A percentile compares a stretch with the other conserved stretches of the same genome.
phyloP scores from a whole-genome alignment of 2,329 filamentous ascomycete species.

The Plenodomus tracheiphilus region DNA sequence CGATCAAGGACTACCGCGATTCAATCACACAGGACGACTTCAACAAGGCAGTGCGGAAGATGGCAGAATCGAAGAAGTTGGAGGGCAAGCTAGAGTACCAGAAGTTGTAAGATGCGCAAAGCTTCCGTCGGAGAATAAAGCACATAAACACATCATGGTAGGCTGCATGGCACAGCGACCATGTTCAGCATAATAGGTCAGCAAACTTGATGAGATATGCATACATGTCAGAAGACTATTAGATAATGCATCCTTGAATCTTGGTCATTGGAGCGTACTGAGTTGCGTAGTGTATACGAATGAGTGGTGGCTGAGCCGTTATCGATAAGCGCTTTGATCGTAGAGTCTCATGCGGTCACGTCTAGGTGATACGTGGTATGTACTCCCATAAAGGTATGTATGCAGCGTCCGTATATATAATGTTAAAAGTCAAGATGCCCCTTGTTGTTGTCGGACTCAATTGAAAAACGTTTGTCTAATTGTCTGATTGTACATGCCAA shows the following conservation, averaged over 20 bases:
- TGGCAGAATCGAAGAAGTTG: constrained; percentile 95
- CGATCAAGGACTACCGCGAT: constrained; percentile 97
- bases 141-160: background rate
- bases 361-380: background rate
- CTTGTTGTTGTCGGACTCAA: background rate
- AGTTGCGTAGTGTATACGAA: background rate
- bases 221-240: background rate
- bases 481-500: background rate
- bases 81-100: constrained; percentile 98
- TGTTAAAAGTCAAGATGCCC: background rate
- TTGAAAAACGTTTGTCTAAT: background rate
- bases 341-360: background rate
- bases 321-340: background rate
- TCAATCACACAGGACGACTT: constrained; percentile 98
- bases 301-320: background rate
- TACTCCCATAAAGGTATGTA: background rate
- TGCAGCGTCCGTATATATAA: background rate
- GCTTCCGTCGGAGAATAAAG: background rate
- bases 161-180: background rate
- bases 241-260: background rate
- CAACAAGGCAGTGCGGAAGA: constrained; percentile 98
- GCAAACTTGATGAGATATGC: background rate
- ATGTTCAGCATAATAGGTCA: background rate
- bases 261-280: background rate
- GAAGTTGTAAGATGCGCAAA: constrained; percentile 85